Evolutionary conservation across 1,139 yeast genomes (phyloP).

Genomic region (Waltiozyma sp.): DNA sequence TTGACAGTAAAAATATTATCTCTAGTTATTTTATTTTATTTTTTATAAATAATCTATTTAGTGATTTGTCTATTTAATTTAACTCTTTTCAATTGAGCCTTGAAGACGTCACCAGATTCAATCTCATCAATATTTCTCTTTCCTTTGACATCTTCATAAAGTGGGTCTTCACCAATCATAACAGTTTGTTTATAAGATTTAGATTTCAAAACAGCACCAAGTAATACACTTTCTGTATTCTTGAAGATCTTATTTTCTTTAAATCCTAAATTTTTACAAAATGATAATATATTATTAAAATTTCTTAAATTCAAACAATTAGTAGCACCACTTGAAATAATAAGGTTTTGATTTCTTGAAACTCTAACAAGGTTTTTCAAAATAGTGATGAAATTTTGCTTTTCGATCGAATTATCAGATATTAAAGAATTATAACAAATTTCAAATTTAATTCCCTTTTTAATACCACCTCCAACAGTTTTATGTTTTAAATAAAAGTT

Average conservation of each 20-base stretch:
- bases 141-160: conserved; percentile 12
- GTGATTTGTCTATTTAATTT: conserved; percentile 1
- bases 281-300: conserved; percentile 55
- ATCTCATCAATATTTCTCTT: conserved; percentile 15
- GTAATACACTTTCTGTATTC: conserved; percentile 50
- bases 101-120: conserved; percentile 17
- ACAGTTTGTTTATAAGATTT: conserved; percentile 64
- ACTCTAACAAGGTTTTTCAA: conserved; percentile 73
- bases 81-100: conserved; percentile 14
- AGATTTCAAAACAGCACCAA: conserved; percentile 62
- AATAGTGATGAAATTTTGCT: conserved; percentile 53
- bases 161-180: conserved; percentile 33
- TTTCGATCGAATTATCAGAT: conserved; percentile 21
- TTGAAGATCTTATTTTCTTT: conserved; percentile 41
- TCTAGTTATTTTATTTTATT: too few species aligned
- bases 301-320: conserved; percentile 51
- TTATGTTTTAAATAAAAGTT: conserved; percentile 79
- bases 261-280: conserved; percentile 57
- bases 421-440: conserved; percentile 50
- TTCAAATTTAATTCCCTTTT: conserved; percentile 76
- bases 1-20: too few species aligned
- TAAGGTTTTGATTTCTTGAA: conserved; percentile 66
- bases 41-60: neutral
- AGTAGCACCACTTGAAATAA: conserved; percentile 68
- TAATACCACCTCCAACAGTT: conserved; percentile 71